These are phyloP conservation scores for Pseudonectria buxi DNA, from an alignment of 2,329 filamentous ascomycete genomes.

Conservation along the genomic window DNA sequence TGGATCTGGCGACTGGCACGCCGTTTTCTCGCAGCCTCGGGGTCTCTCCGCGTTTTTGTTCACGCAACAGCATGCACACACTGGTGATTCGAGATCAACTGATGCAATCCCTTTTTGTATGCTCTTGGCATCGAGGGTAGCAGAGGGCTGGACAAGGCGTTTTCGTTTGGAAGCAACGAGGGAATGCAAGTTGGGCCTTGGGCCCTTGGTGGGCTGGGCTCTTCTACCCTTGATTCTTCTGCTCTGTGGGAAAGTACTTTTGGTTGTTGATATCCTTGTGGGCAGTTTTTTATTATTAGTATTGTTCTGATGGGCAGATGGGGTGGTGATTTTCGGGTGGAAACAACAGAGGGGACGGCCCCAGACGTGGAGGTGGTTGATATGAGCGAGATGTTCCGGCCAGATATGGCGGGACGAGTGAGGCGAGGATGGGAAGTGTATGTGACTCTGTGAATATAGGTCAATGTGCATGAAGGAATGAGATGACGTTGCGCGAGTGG, in stretches of 20 bases:
- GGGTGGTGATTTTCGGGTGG: constrained; percentile 1
- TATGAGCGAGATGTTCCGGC: background rate
- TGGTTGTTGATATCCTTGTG: constrained; percentile 8
- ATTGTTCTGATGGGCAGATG: constrained; percentile 3
- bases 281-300: background rate
- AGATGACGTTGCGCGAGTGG: constrained; percentile 2
- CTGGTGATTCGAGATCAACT: background rate
- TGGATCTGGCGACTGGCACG: no score
- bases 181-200: constrained; percentile 1
- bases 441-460: constrained; percentile 6
- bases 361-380: constrained; percentile 4
- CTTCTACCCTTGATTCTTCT: constrained; percentile 5
- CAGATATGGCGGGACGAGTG: background rate
- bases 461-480: constrained; percentile 18
- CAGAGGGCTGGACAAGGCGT: constrained; percentile 11
- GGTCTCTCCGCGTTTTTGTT: no score
- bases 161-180: constrained; percentile 3
- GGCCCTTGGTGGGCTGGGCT: constrained; percentile 3
- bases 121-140: constrained; percentile 11
- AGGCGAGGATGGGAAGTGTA: constrained; percentile 4
- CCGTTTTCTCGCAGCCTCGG: no score
- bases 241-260: constrained; percentile 2
- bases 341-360: background rate
- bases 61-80: background rate
- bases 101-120: constrained; percentile 8